phyloP scores from a whole-genome alignment of 441 rosid species.

The Pelargonium australe region DNA sequence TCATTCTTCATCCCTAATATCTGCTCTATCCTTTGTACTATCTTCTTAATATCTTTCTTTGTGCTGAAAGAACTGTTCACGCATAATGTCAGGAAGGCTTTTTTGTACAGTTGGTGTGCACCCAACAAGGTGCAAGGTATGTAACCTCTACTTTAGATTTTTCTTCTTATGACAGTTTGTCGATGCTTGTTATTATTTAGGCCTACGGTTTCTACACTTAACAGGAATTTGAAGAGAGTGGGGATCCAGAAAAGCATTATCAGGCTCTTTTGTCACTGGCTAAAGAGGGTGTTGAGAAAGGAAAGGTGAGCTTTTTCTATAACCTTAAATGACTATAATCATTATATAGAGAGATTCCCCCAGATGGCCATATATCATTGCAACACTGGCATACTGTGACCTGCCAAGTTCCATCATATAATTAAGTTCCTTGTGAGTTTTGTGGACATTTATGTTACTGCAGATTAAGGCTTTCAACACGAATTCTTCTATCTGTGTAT shows the following conservation, averaged over 20 bases:
- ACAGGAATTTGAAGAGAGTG: conserved; percentile 82
- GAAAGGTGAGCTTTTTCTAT: conserved; percentile 47
- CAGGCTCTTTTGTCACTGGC: conserved; percentile 68
- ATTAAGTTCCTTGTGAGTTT: not conserved
- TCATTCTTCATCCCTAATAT: conserved; percentile 16
- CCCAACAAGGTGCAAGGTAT: conserved; percentile 88
- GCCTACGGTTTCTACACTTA: not conserved
- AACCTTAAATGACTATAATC: not conserved
- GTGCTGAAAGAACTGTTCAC: not conserved
- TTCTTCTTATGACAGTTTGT: conserved; percentile 9
- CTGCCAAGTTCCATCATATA: not conserved
- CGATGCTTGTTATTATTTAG: not conserved
- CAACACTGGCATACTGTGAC: not conserved
- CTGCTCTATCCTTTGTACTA: not conserved
- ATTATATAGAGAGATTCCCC: not conserved
- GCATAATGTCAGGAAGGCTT: conserved; percentile 52
- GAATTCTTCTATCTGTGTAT: not conserved
- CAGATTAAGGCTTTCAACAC: not conserved
- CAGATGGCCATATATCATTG: not conserved
- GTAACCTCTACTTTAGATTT: conserved; percentile 9
- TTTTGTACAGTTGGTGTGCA: conserved; percentile 94
- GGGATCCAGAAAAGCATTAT: conserved; percentile 81
- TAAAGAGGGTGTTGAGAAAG: conserved; percentile 77
- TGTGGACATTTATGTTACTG: not conserved
- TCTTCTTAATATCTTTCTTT: not conserved